Percentiles rank a stretch among this genome's conserved stretches.
These are phyloP conservation scores for Coniella lustricola DNA, from an alignment of 2,329 filamentous ascomycete genomes.

Conservation along the genomic window DNA sequence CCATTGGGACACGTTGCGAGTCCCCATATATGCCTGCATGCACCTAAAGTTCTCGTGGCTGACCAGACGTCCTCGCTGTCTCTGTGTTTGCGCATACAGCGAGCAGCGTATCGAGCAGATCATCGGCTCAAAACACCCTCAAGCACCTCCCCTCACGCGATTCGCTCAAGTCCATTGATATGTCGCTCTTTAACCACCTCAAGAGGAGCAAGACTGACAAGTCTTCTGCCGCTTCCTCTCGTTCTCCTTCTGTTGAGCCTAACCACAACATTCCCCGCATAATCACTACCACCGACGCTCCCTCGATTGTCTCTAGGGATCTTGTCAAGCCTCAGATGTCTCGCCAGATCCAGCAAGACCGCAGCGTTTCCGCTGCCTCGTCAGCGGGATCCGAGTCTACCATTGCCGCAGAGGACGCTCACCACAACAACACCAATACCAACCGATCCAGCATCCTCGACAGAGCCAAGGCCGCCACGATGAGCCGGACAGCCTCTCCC, in stretches of 20 bases:
- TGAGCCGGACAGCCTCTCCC: constrained; percentile 10
- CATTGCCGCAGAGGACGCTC: constrained; percentile 13
- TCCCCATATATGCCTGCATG: constrained; percentile 16
- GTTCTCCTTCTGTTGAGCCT: constrained; percentile 11
- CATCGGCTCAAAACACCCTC: constrained; percentile 12
- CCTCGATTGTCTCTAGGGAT: constrained; percentile 14
- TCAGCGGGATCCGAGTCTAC: constrained; percentile 12
- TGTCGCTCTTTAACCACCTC: constrained; percentile 16
- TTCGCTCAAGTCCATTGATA: constrained; percentile 15
- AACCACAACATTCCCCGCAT: constrained; percentile 12
- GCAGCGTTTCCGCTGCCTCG: constrained; percentile 13
- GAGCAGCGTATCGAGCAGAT: constrained; percentile 15
- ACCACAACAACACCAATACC: constrained; percentile 2
- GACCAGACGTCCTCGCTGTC: constrained; percentile 5
- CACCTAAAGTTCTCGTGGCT: constrained; percentile 10
- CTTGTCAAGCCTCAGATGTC: constrained; percentile 13
- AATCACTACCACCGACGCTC: constrained; percentile 16
- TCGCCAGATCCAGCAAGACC: constrained; percentile 11
- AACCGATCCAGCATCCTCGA: constrained; percentile 11
- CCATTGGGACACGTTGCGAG: constrained; percentile 12
- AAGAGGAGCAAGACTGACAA: constrained; percentile 13
- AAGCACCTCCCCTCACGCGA: constrained; percentile 15
- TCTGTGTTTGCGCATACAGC: constrained; percentile 6
- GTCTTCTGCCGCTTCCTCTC: constrained; percentile 12
- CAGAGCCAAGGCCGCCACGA: constrained; percentile 12